Evolutionary conservation across 139 green algal genomes (phyloP), one percentile per base, ranked within the genome.

Genomic region (Chlamydomonas incerta): DNA sequence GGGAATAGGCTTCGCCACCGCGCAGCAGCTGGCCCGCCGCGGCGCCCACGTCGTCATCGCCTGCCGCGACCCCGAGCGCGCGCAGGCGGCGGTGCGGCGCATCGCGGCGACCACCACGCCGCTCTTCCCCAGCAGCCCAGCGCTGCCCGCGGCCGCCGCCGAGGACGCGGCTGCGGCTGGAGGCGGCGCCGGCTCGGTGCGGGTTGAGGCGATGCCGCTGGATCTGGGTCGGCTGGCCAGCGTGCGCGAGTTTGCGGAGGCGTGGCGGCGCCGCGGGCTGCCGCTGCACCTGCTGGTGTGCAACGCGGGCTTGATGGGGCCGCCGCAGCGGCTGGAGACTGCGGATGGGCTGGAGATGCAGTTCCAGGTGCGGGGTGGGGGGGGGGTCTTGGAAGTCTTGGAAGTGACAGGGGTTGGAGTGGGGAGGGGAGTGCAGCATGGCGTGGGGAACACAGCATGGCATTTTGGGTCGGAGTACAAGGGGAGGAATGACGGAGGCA

Each of bases 261-360:
- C 58, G 15, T 93, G 94, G 55, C 87, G 89, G 57, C 3, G 28
- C 1, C 57, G 84, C 15, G 71, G 85, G 10, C 69, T 80, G 29
- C 82, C 50, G 20, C 68, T 96, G 47, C 87, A 97, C 69, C 65
- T 95, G 52, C 79, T 97, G 24, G 83, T 97, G 1, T 93, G 50
- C 80, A 96, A 95, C 74, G 93, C 90, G 29, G 94, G 93, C 21
- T 79, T 97, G 60, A 97, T 97, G 95, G 84, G 74, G 24, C 94
- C 92, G 6, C 83, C 89, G 0, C 26, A 86, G 26, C 83, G 90
- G 10, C n/a, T 85, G 21, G 34, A 88, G 14, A 93, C 91, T 0
- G 33, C 85, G 15, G 93, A 97, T 58, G 93, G 92, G n/a, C 87
- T 93, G 28, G 94, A 97, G 80, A 83, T 90, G 83, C 94, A 96